These are phyloP conservation scores for Begonia loranthoides DNA, from an alignment of 306 rosid genomes.

Conservation along the genomic window DNA sequence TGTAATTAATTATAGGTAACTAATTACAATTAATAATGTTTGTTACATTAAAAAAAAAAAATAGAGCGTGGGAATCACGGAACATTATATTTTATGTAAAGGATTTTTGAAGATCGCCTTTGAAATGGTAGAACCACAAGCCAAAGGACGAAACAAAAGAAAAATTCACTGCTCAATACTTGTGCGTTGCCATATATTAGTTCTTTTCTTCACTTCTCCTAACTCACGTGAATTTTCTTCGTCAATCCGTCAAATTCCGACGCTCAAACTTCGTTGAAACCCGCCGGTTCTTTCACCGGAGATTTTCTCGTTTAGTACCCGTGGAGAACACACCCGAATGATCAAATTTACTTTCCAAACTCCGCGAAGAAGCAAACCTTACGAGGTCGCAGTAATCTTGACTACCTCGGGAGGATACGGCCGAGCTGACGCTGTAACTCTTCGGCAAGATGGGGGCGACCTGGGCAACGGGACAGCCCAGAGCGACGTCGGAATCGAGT, in stretches of 20 bases:
- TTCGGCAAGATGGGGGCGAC: conserved; percentile 19
- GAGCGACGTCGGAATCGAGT: conserved; percentile 10
- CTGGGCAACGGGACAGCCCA: conserved; percentile 22
- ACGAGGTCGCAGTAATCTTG: conserved; percentile 40
- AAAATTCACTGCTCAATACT: too few relatives aligned
- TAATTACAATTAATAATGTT: too few relatives aligned
- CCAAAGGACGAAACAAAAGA: too few relatives aligned
- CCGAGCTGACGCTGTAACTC: conserved; percentile 32
- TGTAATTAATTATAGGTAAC: too few relatives aligned
- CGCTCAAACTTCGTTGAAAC: conserved; percentile 26
- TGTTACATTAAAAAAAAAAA: too few relatives aligned
- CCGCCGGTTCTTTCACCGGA: not conserved
- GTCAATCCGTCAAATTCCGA: conserved; percentile 46
- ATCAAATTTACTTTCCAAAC: not conserved
- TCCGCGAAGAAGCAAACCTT: conserved; percentile 23
- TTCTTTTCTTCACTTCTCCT: conserved; percentile 17
- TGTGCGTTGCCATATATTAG: conserved; percentile 18
- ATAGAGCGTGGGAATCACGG: too few relatives aligned
- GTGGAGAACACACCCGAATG: not conserved
- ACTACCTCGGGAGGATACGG: conserved; percentile 1
- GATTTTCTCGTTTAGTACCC: conserved; percentile 4
- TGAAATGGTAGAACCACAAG: too few relatives aligned
- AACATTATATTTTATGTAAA: too few relatives aligned
- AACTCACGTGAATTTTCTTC: conserved; percentile 44
- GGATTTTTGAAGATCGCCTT: too few relatives aligned